Conservation (phyloP, 2,329 filamentous ascomycete species). For the Ophiostoma perfectum region DNA sequence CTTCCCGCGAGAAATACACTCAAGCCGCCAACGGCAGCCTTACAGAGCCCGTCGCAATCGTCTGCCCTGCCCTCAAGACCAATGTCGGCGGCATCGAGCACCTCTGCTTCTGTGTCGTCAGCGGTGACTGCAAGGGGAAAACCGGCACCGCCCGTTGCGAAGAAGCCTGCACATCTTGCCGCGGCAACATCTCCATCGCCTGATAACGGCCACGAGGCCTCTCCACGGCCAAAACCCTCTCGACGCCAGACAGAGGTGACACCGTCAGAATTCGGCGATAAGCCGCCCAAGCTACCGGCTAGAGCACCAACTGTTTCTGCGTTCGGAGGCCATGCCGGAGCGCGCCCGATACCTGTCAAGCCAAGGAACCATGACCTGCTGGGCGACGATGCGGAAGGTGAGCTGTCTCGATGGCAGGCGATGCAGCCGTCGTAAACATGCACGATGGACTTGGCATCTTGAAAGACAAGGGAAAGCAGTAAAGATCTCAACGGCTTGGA, state of each 20-base stretch:
- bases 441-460: too few relatives aligned
- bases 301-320: conserved; percentile 26
- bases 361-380: conserved; percentile 41
- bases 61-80: conserved; percentile 13
- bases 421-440: conserved; percentile 41
- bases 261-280: neutral
- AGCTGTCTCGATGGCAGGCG: conserved; percentile 52
- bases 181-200: conserved; percentile 27
- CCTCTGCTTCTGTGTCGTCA: conserved; percentile 32
- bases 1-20: conserved; percentile 10
- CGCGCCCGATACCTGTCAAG: conserved; percentile 13
- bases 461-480: neutral
- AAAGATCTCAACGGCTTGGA: neutral
- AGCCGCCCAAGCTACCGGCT: conserved; percentile 28
- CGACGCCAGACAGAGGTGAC: conserved; percentile 20
- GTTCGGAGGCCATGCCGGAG: neutral
- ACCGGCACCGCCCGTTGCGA: conserved; percentile 53
- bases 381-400: conserved; percentile 41
- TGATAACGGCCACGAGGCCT: conserved; percentile 11
- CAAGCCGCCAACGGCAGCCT: neutral
- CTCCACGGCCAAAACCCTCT: conserved; percentile 7
- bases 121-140: conserved; percentile 31
- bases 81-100: conserved; percentile 30
- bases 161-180: conserved; percentile 55
- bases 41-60: conserved; percentile 25